A percentile compares a stretch with the other conserved stretches of the same genome.
phyloP scores from a whole-genome alignment of 2,329 filamentous ascomycete species.

The Penicillium concentricum region DNA sequence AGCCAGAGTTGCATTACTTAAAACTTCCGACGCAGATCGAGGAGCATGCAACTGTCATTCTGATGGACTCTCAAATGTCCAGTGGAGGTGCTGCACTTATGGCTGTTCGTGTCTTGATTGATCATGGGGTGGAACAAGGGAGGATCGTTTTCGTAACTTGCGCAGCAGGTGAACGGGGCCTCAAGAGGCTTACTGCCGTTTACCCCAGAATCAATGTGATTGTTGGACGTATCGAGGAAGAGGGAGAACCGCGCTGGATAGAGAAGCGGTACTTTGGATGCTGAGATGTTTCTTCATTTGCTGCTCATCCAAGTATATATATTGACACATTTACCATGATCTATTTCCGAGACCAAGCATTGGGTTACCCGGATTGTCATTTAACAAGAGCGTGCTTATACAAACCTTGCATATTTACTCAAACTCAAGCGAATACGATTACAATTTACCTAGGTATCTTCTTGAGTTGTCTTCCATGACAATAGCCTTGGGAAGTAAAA shows the following conservation, averaged over 20 bases:
- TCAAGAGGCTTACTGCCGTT: slow-evolving; percentile 82
- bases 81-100: slow-evolving; percentile 83
- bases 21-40: slow-evolving; percentile 73
- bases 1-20: slow-evolving; percentile 89
- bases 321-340: background rate
- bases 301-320: slow-evolving; percentile 3
- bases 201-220: slow-evolving; percentile 87
- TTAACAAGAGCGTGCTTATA: background rate
- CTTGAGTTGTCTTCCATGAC: background rate
- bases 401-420: background rate
- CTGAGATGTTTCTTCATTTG: slow-evolving; percentile 39
- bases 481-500: background rate
- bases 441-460: background rate
- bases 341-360: background rate
- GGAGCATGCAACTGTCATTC: slow-evolving; percentile 74
- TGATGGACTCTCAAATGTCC: slow-evolving; percentile 93
- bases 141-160: slow-evolving; percentile 92
- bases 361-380: background rate
- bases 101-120: slow-evolving; percentile 92
- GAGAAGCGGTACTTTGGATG: slow-evolving; percentile 90
- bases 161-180: slow-evolving; percentile 76
- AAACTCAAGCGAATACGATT: background rate
- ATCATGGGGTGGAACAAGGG: slow-evolving; percentile 83
- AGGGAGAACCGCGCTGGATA: slow-evolving; percentile 84
- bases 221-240: slow-evolving; percentile 75